A percentile compares a stretch with the other conserved stretches of the same genome.
phyloP scores from a whole-genome alignment of 2,329 filamentous ascomycete genomes.

The Aspergillus sp. region DNA sequence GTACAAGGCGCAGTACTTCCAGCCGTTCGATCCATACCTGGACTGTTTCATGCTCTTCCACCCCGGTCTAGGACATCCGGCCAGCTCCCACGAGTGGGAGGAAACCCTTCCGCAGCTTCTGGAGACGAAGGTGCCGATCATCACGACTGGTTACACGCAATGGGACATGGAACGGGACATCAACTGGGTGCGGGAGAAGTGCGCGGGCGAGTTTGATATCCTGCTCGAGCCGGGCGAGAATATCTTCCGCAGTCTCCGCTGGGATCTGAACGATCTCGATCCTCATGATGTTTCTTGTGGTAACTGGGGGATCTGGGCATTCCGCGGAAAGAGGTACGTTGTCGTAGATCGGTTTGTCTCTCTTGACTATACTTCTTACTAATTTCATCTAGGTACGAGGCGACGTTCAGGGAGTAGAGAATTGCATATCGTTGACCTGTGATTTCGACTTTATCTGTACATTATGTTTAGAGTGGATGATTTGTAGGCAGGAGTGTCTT shows the following conservation, averaged over 20 bases:
- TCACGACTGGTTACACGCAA: constrained; percentile 94
- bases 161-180: constrained; percentile 93
- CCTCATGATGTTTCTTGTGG: constrained; percentile 91
- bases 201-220: constrained; percentile 86
- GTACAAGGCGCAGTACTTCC: constrained; percentile 85
- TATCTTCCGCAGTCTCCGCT: constrained; percentile 84
- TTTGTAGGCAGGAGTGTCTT: background rate
- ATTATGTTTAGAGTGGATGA: too few relatives aligned
- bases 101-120: constrained; percentile 84
- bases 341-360: background rate
- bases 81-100: constrained; percentile 89
- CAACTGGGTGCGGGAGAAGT: constrained; percentile 82
- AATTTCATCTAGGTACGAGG: constrained; percentile 34
- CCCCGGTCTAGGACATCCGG: constrained; percentile 90
- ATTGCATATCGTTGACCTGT: background rate
- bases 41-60: constrained; percentile 98
- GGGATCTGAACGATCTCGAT: constrained; percentile 95
- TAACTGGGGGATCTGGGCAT: constrained; percentile 97
- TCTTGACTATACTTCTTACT: background rate
- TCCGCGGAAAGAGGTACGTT: constrained; percentile 88
- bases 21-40: constrained; percentile 96
- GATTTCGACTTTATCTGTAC: background rate
- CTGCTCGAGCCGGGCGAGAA: constrained; percentile 92
- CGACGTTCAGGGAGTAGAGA: constrained; percentile 30
- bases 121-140: constrained; percentile 91